These are phyloP conservation scores for Nemania sp. DNA, from an alignment of 2,329 filamentous ascomycete species.

Conservation along the genomic window DNA sequence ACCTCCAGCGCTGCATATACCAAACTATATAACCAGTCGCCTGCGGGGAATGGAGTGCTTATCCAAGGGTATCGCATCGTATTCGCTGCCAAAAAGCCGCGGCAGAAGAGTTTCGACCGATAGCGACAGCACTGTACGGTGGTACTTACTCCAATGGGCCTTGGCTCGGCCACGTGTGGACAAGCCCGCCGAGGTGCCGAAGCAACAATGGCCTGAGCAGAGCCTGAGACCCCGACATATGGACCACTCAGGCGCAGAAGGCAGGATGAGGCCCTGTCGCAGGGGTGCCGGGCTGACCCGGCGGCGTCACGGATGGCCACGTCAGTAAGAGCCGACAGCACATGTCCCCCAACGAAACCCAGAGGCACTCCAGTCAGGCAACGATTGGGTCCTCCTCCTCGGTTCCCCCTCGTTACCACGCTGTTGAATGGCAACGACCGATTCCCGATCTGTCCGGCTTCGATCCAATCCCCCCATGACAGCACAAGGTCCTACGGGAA, in stretches of 20 bases:
- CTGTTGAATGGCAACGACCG: constrained; percentile 21
- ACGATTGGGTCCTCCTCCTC: constrained; percentile 22
- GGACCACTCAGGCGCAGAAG: constrained; percentile 14
- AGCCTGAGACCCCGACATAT: constrained; percentile 20
- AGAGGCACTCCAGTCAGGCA: constrained; percentile 18
- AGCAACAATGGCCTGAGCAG: constrained; percentile 21
- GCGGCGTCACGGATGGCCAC: constrained; percentile 26
- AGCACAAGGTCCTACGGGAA: constrained; percentile 23
- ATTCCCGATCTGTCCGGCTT: constrained; percentile 26
- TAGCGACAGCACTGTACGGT: neutral
- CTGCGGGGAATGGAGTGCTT: constrained; percentile 19
- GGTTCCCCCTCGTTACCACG: constrained; percentile 17
- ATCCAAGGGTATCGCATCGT: constrained; percentile 11
- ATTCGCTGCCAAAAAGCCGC: constrained; percentile 13
- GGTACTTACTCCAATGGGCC: constrained; percentile 20
- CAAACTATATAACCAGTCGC: constrained; percentile 12
- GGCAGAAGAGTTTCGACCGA: constrained; percentile 16
- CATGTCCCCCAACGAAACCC: constrained; percentile 25
- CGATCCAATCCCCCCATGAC: constrained; percentile 27
- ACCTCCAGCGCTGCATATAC: constrained; percentile 13
- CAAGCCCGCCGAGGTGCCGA: constrained; percentile 11
- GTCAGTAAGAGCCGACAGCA: constrained; percentile 24
- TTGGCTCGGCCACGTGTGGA: constrained; percentile 29
- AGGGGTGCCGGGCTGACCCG: constrained; percentile 24
- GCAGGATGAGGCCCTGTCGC: constrained; percentile 19